These are phyloP conservation scores for Prunus yedoensis DNA, from an alignment of 331 rosid genomes.

Conservation along the genomic window DNA sequence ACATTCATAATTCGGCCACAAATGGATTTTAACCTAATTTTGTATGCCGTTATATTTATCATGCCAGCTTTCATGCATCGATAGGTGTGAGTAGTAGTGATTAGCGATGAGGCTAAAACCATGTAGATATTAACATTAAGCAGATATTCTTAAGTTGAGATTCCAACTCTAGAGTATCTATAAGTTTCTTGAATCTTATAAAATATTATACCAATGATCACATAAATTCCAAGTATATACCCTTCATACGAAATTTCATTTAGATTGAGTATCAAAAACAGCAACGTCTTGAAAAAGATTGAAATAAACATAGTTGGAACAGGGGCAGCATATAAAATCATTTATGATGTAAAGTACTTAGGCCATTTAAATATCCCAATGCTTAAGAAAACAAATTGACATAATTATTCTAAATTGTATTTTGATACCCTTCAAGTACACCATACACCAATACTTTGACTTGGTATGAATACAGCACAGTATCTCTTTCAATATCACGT, in stretches of 20 bases:
- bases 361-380: too few relatives aligned
- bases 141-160: not conserved
- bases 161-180: not conserved
- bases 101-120: not conserved
- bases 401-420: not conserved
- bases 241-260: not conserved
- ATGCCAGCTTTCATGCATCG: not conserved
- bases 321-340: not conserved
- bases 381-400: too few relatives aligned
- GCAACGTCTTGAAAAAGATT: too few relatives aligned
- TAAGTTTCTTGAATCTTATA: not conserved
- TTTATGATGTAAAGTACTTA: not conserved
- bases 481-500: not conserved
- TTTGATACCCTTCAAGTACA: not conserved
- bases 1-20: too few relatives aligned
- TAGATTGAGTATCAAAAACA: too few relatives aligned
- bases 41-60: not conserved
- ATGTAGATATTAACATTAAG: too few relatives aligned
- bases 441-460: not conserved
- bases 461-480: not conserved
- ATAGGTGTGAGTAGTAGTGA: not conserved
- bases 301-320: not conserved
- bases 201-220: not conserved
- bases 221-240: not conserved
- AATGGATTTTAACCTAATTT: too few relatives aligned